Evolutionary conservation across 2,329 filamentous ascomycete species (phyloP), one percentile per base, ranked within the genome.

Genomic region (Chaetomiaceae sp.): DNA sequence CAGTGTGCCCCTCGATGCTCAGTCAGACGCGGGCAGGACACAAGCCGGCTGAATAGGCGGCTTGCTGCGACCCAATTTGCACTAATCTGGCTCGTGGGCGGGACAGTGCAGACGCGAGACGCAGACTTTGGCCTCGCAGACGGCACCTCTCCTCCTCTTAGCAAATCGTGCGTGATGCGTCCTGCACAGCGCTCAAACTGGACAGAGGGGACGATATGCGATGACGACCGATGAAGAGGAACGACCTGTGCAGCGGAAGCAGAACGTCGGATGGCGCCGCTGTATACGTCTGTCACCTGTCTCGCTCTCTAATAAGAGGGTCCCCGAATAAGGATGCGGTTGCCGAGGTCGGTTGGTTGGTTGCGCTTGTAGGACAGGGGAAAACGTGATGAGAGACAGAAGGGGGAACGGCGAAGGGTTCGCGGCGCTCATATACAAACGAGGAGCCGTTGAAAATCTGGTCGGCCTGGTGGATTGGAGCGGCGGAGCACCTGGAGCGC

Each of bases 31-130:
- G n/a, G 38, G 19, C 22, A n/a, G 38, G 41, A 20, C 19, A 33
- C 42, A 33, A 47, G 40, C 43, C 46, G 49, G 45, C 42, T 48
- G 42, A 46, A 43, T 45, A 15, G 30, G 18, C 29, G 20, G 18
- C 15, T 24, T 5, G 22, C 22, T n/a, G 40, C 18, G 35, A 14
- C 40, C 20, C 45, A 53, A 50, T 53, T n/a, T 44, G 33, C 45
- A 38, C 41, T 48, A 53, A 48, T 48, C 45, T 45, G 45, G 38
- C 32, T 30, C 26, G 40, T 20, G 46, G 32, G 42, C 50, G 50
- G 52, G 46, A 53, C 38, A 44, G 11, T 52, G 52, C 52, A 52
- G 51, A 54, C 20, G 52, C 51, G 47, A 52, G 47, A 48, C 42
- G 52, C 47, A 47, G 32, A 38, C 20, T 32, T 38, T 42, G 38